Conservation (phyloP, 257 asterid genomes). For the Capsicum baccatum region DNA sequence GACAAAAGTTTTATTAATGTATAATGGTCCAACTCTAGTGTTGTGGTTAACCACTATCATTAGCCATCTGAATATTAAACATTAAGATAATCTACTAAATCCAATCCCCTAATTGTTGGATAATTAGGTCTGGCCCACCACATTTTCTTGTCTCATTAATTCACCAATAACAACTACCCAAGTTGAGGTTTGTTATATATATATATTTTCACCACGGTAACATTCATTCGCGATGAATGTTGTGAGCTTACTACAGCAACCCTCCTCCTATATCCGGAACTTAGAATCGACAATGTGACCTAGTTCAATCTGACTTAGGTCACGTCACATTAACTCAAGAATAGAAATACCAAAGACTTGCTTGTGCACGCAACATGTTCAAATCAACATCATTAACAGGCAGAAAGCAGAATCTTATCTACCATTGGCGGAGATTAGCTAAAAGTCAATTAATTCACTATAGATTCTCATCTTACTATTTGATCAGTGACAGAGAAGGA, state of each 20-base stretch:
- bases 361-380: constrained; percentile 26
- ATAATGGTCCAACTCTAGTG: background rate
- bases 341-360: background rate
- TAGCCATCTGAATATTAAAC: background rate
- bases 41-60: constrained; percentile 18
- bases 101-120: constrained; percentile 14
- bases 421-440: constrained; percentile 23
- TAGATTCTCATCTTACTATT: constrained; percentile 13
- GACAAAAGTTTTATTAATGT: background rate
- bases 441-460: constrained; percentile 24
- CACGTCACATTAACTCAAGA: background rate
- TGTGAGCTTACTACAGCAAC: background rate
- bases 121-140: constrained; percentile 15
- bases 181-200: background rate
- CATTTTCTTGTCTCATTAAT: background rate
- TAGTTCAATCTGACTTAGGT: background rate
- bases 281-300: background rate
- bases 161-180: background rate
- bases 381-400: constrained; percentile 10
- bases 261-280: background rate
- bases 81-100: background rate
- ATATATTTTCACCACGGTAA: background rate
- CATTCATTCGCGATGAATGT: background rate
- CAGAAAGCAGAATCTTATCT: constrained; percentile 5
- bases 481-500: constrained; percentile 14